Conservation (phyloP, 352 stramenopile species). For the Globisporangium takayamanum region DNA sequence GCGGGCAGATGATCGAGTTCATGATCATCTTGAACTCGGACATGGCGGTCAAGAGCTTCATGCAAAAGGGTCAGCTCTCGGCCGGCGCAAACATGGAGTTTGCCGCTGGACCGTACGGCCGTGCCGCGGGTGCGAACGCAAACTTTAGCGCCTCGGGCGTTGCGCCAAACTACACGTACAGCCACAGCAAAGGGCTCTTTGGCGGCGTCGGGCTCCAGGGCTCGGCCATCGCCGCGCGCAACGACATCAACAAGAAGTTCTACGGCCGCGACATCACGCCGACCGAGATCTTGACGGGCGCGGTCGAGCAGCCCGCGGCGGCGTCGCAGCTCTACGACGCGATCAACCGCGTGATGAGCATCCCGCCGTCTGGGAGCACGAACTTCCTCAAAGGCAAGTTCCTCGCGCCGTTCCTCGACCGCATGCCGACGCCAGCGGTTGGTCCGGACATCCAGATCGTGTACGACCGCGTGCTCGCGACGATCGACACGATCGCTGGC, state of each 20-base stretch:
- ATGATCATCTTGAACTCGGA: constrained; percentile 94
- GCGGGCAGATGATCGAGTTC: constrained; percentile 81
- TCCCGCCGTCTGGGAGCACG: constrained; percentile 53
- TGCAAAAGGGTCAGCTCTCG: constrained; percentile 81
- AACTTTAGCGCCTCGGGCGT: constrained; percentile 73
- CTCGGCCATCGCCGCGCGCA: constrained; percentile 67
- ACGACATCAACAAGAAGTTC: constrained; percentile 85
- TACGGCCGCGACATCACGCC: constrained; percentile 84
- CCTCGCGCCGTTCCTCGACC: constrained; percentile 60
- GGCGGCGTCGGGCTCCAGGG: constrained; percentile 77
- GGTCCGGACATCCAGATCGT: constrained; percentile 77
- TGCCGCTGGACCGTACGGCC: constrained; percentile 71
- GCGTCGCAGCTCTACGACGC: constrained; percentile 78
- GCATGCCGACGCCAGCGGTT: constrained; percentile 62
- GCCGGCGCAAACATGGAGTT: constrained; percentile 80
- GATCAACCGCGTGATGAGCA: constrained; percentile 65
- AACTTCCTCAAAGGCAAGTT: constrained; percentile 54
- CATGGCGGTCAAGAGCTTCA: constrained; percentile 87
- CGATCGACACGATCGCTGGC: constrained; percentile 60
- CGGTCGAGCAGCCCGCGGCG: constrained; percentile 74
- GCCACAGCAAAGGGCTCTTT: constrained; percentile 82
- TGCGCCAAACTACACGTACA: constrained; percentile 86
- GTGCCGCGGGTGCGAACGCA: constrained; percentile 63
- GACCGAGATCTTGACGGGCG: constrained; percentile 77
- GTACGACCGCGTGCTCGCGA: constrained; percentile 75